Conservation (phyloP, 257 asterid genomes). For the Gardenia jasminoides region DNA sequence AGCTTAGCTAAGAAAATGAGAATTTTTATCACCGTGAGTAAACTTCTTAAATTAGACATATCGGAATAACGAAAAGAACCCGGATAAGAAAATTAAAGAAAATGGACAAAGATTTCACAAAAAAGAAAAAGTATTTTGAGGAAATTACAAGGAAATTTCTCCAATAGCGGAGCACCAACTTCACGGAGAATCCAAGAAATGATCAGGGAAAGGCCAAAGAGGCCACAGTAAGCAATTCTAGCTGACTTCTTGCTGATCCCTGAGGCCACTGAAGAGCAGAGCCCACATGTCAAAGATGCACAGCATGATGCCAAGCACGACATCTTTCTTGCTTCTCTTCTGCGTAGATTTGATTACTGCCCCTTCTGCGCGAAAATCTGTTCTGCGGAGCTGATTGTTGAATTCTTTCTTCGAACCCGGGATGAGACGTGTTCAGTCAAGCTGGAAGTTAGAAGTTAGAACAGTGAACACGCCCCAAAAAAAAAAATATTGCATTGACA, state of each 20-base stretch:
- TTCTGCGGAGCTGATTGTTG: too few relatives aligned
- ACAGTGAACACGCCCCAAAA: too few relatives aligned
- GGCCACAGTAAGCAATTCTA: slow-evolving; percentile 75
- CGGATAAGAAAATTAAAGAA: not conserved
- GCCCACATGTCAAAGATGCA: slow-evolving; percentile 89
- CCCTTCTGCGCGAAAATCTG: not conserved
- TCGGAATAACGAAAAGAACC: not conserved
- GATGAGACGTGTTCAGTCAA: too few relatives aligned
- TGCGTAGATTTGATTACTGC: not conserved
- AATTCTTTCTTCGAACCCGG: too few relatives aligned
- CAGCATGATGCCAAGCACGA: slow-evolving; percentile 90
- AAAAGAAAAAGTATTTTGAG: not conserved
- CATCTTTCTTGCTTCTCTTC: slow-evolving; percentile 34
- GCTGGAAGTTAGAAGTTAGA: not conserved
- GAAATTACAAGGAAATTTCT: slow-evolving; percentile 60
- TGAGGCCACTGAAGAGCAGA: slow-evolving; percentile 93
- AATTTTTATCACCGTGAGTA: not conserved
- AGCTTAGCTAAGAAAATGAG: not conserved
- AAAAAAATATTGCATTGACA: not conserved
- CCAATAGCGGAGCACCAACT: slow-evolving; percentile 70
- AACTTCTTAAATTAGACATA: not conserved
- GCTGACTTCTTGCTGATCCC: slow-evolving; percentile 85
- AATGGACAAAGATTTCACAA: not conserved
- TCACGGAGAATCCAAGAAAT: slow-evolving; percentile 87
- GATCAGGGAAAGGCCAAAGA: slow-evolving; percentile 73